Evolutionary conservation across 2,329 filamentous ascomycete genomes (phyloP), one percentile per base, ranked within the genome.

Genomic region (Penicillium freii): DNA sequence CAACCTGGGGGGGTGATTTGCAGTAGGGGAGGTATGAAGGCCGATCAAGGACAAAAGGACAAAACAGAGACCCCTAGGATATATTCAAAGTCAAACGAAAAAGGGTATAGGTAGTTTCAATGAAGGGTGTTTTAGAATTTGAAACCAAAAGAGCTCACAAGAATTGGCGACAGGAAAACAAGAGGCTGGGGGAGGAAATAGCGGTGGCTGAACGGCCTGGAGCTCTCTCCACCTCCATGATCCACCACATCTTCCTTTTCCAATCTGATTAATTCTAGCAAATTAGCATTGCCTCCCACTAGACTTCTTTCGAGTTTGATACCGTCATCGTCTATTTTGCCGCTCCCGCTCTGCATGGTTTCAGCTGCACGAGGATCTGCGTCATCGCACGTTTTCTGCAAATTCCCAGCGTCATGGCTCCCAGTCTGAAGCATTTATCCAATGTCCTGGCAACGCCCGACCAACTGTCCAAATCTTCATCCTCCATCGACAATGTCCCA

Each of bases 391-490:
- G 56, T 57, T 62, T 29, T 29, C 53, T 59, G 29, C 39, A 45
- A 52, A 45, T 13, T 52, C 29, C 21, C 29, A 33, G 19, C 54
- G 68, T 62, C 62, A 70, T 73, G 65, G 57, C 67, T 33, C 58
- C 66, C 47, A 50, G 65, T 9, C 52, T 77, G 51, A 74, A 72
- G 58, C 69, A 71, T 46, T 62, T 80, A 15, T 75, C 76, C 36
- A 81, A 81, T 66, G 71, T 77, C 17, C 71, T 81, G 17, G 75
- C 74, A 52, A 79, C 77, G 7, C 69, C 74, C 4, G 71, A 76
- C 23, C 79, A 81, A 62, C 69, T 81, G 17, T 69, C 75, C 11
- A 75, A 63, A 53, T 78, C 77, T 7, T 77, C 75, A 3, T 78
- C 77, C 1, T 72, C 73, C 7, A 70, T 80, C 19, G 77, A 79